These are phyloP conservation scores for Thalassiosira exigua DNA, from an alignment of 352 stramenopile species.

Conservation along the genomic window DNA sequence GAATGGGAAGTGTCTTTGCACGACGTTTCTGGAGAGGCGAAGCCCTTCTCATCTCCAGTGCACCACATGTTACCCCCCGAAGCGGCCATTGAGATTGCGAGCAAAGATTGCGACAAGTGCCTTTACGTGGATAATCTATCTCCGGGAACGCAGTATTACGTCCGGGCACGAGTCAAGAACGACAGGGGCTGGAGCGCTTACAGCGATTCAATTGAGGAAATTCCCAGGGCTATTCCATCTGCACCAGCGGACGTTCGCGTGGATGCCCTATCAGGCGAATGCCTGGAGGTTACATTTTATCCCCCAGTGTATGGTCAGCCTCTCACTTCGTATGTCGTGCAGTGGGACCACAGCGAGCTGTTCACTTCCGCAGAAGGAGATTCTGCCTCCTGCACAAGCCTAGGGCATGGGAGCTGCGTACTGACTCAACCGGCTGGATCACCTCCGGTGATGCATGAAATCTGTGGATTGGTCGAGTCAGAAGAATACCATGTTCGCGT, in stretches of 20 bases:
- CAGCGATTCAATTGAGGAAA: slow-evolving; percentile 62
- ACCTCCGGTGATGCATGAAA: slow-evolving; percentile 39
- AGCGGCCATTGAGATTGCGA: slow-evolving; percentile 66
- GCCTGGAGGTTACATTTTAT: slow-evolving; percentile 91
- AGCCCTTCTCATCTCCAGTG: slow-evolving; percentile 63
- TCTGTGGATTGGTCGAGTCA: slow-evolving; percentile 72
- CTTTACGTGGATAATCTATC: slow-evolving; percentile 70
- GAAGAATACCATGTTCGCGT: slow-evolving; percentile 92
- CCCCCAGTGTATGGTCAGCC: slow-evolving; percentile 78
- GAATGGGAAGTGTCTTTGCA: slow-evolving; percentile 81
- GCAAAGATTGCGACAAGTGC: slow-evolving; percentile 80
- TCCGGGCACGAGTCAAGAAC: slow-evolving; percentile 87
- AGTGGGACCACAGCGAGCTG: slow-evolving; percentile 51
- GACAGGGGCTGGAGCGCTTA: slow-evolving; percentile 82
- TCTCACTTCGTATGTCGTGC: slow-evolving; percentile 54
- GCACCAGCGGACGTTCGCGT: slow-evolving; percentile 90
- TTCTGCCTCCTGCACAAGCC: slow-evolving; percentile 46
- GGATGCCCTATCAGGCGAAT: slow-evolving; percentile 87
- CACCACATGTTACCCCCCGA: slow-evolving; percentile 74
- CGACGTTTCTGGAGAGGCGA: slow-evolving; percentile 53
- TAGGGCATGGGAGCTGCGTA: slow-evolving; percentile 51
- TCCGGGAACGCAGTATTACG: slow-evolving; percentile 86
- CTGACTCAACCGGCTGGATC: slow-evolving; percentile 16
- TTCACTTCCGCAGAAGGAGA: slow-evolving; percentile 36
- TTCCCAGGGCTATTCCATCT: slow-evolving; percentile 88